Evolutionary conservation across 139 green algal species (phyloP).

Genomic region (Closterium sp.): DNA sequence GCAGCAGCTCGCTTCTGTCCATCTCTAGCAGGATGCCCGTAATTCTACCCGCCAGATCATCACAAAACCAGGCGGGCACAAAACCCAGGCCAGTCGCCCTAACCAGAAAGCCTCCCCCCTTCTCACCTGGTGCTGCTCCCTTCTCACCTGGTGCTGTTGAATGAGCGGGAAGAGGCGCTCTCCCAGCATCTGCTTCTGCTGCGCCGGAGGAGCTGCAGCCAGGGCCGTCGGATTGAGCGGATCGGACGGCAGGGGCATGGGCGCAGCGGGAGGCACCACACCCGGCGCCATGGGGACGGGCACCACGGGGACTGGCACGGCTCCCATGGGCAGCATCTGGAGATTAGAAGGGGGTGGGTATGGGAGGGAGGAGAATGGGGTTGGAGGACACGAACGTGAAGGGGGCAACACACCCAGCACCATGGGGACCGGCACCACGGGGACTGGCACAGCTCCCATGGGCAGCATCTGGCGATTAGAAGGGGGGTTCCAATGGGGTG

Average conservation of each 20-base stretch:
- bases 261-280: neutral
- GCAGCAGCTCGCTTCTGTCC: too few species aligned
- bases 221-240: constrained; percentile 25
- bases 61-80: too few species aligned
- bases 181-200: constrained; percentile 55
- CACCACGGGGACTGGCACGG: neutral
- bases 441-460: neutral
- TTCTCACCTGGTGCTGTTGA: constrained; percentile 10
- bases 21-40: too few species aligned
- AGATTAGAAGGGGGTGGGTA: neutral
- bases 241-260: constrained; percentile 13
- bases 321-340: neutral
- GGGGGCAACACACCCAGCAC: neutral
- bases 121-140: too few species aligned
- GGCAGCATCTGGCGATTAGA: too few species aligned
- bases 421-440: neutral
- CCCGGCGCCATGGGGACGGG: neutral
- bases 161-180: constrained; percentile 64
- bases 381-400: too few species aligned
- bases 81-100: too few species aligned
- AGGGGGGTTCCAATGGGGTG: too few species aligned
- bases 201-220: constrained; percentile 23
- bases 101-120: too few species aligned
- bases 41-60: too few species aligned
- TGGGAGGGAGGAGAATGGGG: too few species aligned